Conservation (phyloP, 176 grass and related monocot species). For the Triticum turgidum region DNA sequence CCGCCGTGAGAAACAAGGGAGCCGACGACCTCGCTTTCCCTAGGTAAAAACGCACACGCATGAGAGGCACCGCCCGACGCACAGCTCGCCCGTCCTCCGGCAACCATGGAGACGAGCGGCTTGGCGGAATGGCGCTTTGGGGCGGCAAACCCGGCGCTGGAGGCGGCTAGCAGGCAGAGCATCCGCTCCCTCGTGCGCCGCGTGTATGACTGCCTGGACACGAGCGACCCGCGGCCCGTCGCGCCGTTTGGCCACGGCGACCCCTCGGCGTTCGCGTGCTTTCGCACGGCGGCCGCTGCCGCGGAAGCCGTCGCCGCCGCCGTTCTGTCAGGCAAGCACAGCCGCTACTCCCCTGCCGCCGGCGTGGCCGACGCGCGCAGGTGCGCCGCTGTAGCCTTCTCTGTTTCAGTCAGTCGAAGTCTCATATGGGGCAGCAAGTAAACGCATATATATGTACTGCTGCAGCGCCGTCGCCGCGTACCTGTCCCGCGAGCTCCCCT, state of each 20-base stretch:
- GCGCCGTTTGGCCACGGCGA: slow-evolving; percentile 45
- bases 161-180: neutral
- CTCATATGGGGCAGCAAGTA: too few species aligned
- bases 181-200: slow-evolving; percentile 11
- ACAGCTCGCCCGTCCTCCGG: neutral
- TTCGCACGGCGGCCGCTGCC: slow-evolving; percentile 17
- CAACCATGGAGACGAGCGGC: neutral
- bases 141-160: slow-evolving; percentile 19
- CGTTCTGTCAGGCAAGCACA: slow-evolving; percentile 2
- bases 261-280: slow-evolving; percentile 41
- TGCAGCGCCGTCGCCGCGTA: slow-evolving; percentile 49
- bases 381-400: neutral
- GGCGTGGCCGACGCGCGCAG: slow-evolving; percentile 30
- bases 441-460: neutral
- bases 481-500: slow-evolving; percentile 58
- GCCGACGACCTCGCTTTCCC: too few species aligned
- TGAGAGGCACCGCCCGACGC: too few species aligned
- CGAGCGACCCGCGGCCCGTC: slow-evolving; percentile 12
- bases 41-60: too few species aligned
- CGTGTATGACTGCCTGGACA: slow-evolving; percentile 10
- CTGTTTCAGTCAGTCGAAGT: neutral
- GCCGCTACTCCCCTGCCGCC: slow-evolving; percentile 13
- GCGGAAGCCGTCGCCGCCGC: slow-evolving; percentile 18
- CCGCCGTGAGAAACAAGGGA: too few species aligned
- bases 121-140: slow-evolving; percentile 31